A percentile compares a stretch with the other conserved stretches of the same genome.
Evolutionary conservation across 129 eudicot species (phyloP).

Genomic region (Pseudognaphalium luteoalbum): DNA sequence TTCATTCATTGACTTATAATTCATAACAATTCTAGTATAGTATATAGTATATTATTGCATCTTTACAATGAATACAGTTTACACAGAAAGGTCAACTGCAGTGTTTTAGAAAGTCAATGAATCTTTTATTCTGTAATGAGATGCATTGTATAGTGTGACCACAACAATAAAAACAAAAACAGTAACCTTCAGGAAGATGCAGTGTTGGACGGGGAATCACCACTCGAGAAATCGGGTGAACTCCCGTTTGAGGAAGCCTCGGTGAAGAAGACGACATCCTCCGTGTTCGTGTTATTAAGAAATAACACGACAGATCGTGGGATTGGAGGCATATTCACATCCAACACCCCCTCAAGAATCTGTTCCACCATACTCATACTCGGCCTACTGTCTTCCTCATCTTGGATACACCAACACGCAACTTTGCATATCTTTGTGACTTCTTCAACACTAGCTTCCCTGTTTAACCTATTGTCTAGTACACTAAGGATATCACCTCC

Average conservation of each 20-base stretch:
- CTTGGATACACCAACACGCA: slow-evolving; percentile 87
- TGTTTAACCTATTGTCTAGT: slow-evolving; percentile 48
- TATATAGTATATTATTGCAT: no score
- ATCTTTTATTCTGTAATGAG: neutral
- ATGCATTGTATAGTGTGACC: neutral
- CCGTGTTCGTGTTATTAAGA: slow-evolving; percentile 31
- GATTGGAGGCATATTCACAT: slow-evolving; percentile 63
- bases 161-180: neutral
- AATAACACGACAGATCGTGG: slow-evolving; percentile 50
- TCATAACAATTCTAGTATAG: no score
- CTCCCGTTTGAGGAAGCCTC: slow-evolving; percentile 40
- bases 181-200: slow-evolving; percentile 9
- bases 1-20: no score
- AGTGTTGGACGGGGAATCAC: slow-evolving; percentile 33
- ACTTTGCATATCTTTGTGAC: slow-evolving; percentile 52
- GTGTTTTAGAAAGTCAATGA: neutral
- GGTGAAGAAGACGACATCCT: slow-evolving; percentile 42
- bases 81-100: neutral
- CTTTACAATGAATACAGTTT: no score
- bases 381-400: slow-evolving; percentile 61
- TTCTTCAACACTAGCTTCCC: slow-evolving; percentile 50
- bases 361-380: slow-evolving; percentile 74
- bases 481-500: slow-evolving; percentile 61
- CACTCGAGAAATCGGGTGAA: slow-evolving; percentile 36
- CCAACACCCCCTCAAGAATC: slow-evolving; percentile 69